Conservation (phyloP, 2,329 filamentous ascomycete genomes). For the Ascochyta pisi region DNA sequence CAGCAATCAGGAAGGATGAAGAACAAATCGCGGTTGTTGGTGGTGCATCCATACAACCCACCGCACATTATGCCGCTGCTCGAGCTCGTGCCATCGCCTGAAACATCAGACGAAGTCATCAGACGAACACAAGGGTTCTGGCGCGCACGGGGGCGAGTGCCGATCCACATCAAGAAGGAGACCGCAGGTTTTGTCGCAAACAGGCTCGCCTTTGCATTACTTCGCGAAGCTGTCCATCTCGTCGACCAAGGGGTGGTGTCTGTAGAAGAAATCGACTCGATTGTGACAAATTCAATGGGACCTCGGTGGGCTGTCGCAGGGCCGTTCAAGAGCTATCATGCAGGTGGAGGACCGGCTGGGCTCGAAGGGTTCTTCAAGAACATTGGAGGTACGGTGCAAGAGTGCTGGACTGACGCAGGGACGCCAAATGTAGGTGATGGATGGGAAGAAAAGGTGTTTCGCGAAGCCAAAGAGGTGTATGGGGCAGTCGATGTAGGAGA, state of each 20-base stretch:
- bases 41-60: constrained; percentile 69
- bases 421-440: constrained; percentile 50
- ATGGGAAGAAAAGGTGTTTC: constrained; percentile 57
- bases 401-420: constrained; percentile 61
- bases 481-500: constrained; percentile 51
- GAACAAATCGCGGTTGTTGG: constrained; percentile 56
- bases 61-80: constrained; percentile 68
- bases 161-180: constrained; percentile 61
- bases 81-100: constrained; percentile 62
- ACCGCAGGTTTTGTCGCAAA: constrained; percentile 65
- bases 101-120: constrained; percentile 50
- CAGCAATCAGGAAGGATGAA: constrained; percentile 54
- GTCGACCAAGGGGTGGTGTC: constrained; percentile 60
- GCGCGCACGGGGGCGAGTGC: constrained; percentile 50
- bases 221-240: constrained; percentile 63
- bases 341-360: constrained; percentile 63
- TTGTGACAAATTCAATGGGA: constrained; percentile 46
- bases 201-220: constrained; percentile 62
- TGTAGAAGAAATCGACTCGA: constrained; percentile 60
- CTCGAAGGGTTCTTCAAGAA: constrained; percentile 62
- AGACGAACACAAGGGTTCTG: constrained; percentile 56
- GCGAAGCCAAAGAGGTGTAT: constrained; percentile 56
- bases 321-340: constrained; percentile 66
- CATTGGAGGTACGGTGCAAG: constrained; percentile 62
- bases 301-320: constrained; percentile 49